Evolutionary conservation across 2,329 filamentous ascomycete species (phyloP), one percentile per base, ranked within the genome.

Genomic region (Exophiala oligosperma): DNA sequence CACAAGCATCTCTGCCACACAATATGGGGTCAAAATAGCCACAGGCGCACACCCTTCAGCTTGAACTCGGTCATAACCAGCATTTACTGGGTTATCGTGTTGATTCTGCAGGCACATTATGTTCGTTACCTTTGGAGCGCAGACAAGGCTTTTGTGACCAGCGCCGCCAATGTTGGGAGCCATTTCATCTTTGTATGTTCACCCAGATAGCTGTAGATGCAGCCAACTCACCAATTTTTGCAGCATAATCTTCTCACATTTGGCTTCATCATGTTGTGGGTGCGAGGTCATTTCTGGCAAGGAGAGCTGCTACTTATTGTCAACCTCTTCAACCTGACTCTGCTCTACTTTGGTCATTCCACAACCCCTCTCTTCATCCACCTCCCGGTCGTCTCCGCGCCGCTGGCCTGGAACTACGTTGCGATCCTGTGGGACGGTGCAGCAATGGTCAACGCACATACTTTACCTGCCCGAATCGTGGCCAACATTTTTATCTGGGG

Each of bases 401-500:
- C 92, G 4, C 79, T 96, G 66, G 90, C 88, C 1, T 96, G 91
- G 90, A 92, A 88, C 12, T 90, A 94, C 69, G 86, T 93, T 12
- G 89, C 90, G 29, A 81, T 96, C 53, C 93, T 92, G 79, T 96
- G 91, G 90, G 90, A 91, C 67, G 92, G 92, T 7, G 91, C 92
- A 21, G 86, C 92, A 49, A 89, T 90, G 71, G 84, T 93, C n/a
- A 80, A 90, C 69, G 81, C 85, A 6, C 77, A 86, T 57, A 82
- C 78, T 57, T 73, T 91, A 3, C 80, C 87, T 1, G 87, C 89
- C n/a, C 80, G 90, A 49, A 87, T 96, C 65, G 83, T 94, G 24
- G 91, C 90, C 52, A 96, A 96, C 70, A 79, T 96, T 65, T 91
- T 92, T 67, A 89, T 96, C 69, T 96, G 92, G 92, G 85, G 87